Evolutionary conservation across 768 basidiomycete genomes (phyloP), one percentile per base, ranked within the genome.

Genomic region (Calocera viscosa): DNA sequence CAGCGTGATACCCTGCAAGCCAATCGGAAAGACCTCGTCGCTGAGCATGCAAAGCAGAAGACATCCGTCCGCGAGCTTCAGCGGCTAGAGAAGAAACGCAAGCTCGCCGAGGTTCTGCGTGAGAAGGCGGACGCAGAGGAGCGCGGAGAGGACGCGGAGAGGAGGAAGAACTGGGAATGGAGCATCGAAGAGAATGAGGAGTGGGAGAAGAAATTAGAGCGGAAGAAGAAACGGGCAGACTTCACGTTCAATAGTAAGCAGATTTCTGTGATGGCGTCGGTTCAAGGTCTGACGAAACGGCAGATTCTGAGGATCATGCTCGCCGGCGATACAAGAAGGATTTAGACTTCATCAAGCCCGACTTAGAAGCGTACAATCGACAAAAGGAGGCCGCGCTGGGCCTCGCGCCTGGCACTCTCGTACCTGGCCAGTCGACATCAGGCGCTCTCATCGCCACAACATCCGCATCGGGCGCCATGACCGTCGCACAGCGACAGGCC

Each of bases 101-200:
- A 90, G 76, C 82, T 96, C 22, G 94, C 93, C 0, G 95, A 97
- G 77, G 85, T 80, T 19, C 76, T 98, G 71, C 84, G 93, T 22
- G 77, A 84, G 67, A 93, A 94, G 76, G 75, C 78, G 16, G 75
- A 77, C 30, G 78, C 77, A 5, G 71, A 73, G 64, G 77, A 77
- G 68, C 72, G 70, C 10, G 79, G 79, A 28, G 76, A 77, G 67
- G 80, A 80, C 72, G 47, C 78, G 47, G 78, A 81, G 72, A 69
- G 94, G 69, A 83, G 84, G 73, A 92, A 91, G 82, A 92, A 93
- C 73, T 97, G 93, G 93, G 90, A 92, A 72, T 94, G 90, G 80
- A 90, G 90, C 30, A 86, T 96, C 67, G 92, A 97, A 77, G 92
- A 97, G 77, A 95, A 94, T 73, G 93, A 98, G 69, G 81, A 86